phyloP scores from a whole-genome alignment of 2,329 filamentous ascomycete species.

The Fusarium armeniacum region DNA sequence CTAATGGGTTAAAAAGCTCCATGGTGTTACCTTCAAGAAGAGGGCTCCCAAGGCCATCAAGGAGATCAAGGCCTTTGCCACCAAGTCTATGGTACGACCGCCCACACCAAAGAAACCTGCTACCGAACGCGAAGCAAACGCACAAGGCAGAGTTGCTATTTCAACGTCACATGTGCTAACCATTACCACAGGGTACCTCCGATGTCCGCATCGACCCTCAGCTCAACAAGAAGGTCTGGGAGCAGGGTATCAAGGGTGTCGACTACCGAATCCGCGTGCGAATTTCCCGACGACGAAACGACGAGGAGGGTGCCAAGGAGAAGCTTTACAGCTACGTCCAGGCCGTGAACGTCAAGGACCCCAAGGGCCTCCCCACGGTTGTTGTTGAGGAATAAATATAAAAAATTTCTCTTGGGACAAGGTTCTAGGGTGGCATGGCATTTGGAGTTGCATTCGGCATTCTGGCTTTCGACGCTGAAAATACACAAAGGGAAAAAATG shows the following conservation, averaged over 20 bases:
- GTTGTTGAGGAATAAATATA: constrained; percentile 80
- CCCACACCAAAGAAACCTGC: constrained; percentile 15
- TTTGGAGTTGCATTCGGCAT: constrained; percentile 64
- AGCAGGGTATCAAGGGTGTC: constrained; percentile 98
- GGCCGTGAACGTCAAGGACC: constrained; percentile 99
- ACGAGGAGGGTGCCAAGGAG: constrained; percentile 99
- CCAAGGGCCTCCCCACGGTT: constrained; percentile 95
- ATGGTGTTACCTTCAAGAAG: constrained; percentile 99
- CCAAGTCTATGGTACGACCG: constrained; percentile 90
- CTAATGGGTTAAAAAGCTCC: constrained; percentile 73
- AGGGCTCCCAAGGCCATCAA: constrained; percentile 98
- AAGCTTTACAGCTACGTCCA: constrained; percentile 99
- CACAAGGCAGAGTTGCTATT: constrained; percentile 19
- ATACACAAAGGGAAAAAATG: constrained; percentile 56
- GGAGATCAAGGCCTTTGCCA: constrained; percentile 97
- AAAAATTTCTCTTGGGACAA: constrained; percentile 57
- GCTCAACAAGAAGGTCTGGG: constrained; percentile 99
- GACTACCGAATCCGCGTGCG: constrained; percentile 97
- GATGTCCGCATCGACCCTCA: constrained; percentile 98
- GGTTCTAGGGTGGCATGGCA: constrained; percentile 61
- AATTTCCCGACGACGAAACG: constrained; percentile 99
- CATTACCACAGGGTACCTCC: constrained; percentile 79
- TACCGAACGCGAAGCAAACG: constrained; percentile 30
- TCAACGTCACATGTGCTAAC: constrained; percentile 39
- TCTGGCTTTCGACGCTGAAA: constrained; percentile 60